Percentiles rank a stretch among this genome's conserved stretches.
Conservation (phyloP, 352 stramenopile species). For the Globisporangium spinosum region DNA sequence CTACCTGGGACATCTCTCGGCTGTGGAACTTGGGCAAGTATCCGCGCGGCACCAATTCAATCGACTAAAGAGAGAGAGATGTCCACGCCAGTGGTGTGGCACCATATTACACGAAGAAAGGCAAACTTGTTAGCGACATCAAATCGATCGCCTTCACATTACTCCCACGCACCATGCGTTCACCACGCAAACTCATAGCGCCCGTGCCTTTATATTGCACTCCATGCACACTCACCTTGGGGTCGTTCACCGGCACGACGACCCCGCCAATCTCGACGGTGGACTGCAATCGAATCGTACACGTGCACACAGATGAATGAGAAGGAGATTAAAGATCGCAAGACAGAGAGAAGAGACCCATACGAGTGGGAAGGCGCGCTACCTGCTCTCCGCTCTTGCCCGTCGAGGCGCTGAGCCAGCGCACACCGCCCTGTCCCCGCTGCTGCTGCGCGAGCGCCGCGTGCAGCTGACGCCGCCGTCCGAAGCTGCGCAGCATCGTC, state of each 20-base stretch:
- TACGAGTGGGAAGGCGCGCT: background rate
- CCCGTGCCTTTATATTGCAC: background rate
- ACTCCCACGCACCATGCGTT: background rate
- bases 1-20: constrained; percentile 42
- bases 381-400: constrained; percentile 1
- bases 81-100: background rate
- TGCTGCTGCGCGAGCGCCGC: constrained; percentile 1
- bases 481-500: constrained; percentile 8
- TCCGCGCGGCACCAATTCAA: constrained; percentile 53
- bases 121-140: too few relatives aligned
- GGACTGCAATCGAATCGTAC: constrained; percentile 1
- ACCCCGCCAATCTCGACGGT: constrained; percentile 66
- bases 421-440: background rate
- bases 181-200: too few relatives aligned
- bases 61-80: constrained; percentile 19
- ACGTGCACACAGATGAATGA: background rate
- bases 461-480: constrained; percentile 9
- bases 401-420: constrained; percentile 8
- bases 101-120: background rate
- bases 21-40: constrained; percentile 41
- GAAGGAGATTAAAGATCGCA: background rate
- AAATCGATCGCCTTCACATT: too few relatives aligned
- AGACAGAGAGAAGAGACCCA: background rate
- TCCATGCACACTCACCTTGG: constrained; percentile 21
- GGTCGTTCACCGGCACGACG: constrained; percentile 28